These are phyloP conservation scores for Russula dissimulans DNA, from an alignment of 768 basidiomycete genomes.

Conservation along the genomic window DNA sequence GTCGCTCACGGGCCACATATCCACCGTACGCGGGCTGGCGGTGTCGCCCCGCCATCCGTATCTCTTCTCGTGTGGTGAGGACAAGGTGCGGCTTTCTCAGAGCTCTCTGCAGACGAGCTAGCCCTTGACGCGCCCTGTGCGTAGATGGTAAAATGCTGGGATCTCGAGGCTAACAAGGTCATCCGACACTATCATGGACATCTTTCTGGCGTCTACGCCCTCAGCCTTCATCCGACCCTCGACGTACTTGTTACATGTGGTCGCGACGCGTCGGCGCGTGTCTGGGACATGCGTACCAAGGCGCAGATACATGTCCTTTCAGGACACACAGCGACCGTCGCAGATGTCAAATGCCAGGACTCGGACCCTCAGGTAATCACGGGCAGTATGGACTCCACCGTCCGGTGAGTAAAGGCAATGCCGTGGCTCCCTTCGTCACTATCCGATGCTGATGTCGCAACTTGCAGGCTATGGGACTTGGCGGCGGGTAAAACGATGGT, in stretches of 20 bases:
- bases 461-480: constrained; percentile 81
- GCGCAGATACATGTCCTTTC: constrained; percentile 88
- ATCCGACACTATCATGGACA: constrained; percentile 99
- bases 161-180: constrained; percentile 96
- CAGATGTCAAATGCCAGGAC: constrained; percentile 93
- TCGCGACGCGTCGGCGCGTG: constrained; percentile 91
- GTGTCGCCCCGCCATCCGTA: constrained; percentile 93
- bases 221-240: constrained; percentile 89
- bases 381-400: constrained; percentile 95
- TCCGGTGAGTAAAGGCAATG: constrained; percentile 47
- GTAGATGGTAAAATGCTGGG: constrained; percentile 99
- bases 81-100: constrained; percentile 57
- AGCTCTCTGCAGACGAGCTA: not conserved
- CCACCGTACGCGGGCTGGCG: constrained; percentile 89
- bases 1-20: constrained; percentile 96
- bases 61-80: constrained; percentile 94
- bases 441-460: not conserved
- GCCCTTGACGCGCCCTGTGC: not conserved
- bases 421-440: not conserved
- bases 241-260: constrained; percentile 93
- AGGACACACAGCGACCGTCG: constrained; percentile 92
- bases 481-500: constrained; percentile 96
- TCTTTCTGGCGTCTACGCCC: constrained; percentile 91
- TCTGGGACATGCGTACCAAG: constrained; percentile 99
- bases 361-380: constrained; percentile 98